These are phyloP conservation scores for Vitis vinifera DNA, from an alignment of 164 flowering plant genomes.

Conservation along the genomic window ASM3070453v1 NC_081805.1:4178501-4179000, in stretches of 20 bases:
- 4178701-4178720: conserved; percentile 33
- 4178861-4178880: background rate
- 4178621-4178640: conserved; percentile 55
- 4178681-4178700: conserved; percentile 28
- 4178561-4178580: conserved; percentile 47
- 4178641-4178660: conserved; percentile 26
- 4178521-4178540: conserved; percentile 36
- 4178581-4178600: conserved; percentile 47
- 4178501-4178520: conserved; percentile 48
- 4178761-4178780: conserved; percentile 14
- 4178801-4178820: conserved; percentile 18
- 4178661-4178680: conserved; percentile 15
- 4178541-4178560: conserved; percentile 32
- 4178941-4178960: no score
- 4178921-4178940: background rate
- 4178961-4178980: no score
- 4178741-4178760: conserved; percentile 18
- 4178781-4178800: conserved; percentile 9
- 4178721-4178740: conserved; percentile 29
- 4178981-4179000: no score
- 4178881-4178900: conserved; percentile 16
- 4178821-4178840: conserved; percentile 10
- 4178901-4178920: background rate
- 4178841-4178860: background rate
- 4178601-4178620: conserved; percentile 50